Base-by-base conservation (phyloP, 352 stramenopile genomes). In the Phytophthora sojae region DNA sequence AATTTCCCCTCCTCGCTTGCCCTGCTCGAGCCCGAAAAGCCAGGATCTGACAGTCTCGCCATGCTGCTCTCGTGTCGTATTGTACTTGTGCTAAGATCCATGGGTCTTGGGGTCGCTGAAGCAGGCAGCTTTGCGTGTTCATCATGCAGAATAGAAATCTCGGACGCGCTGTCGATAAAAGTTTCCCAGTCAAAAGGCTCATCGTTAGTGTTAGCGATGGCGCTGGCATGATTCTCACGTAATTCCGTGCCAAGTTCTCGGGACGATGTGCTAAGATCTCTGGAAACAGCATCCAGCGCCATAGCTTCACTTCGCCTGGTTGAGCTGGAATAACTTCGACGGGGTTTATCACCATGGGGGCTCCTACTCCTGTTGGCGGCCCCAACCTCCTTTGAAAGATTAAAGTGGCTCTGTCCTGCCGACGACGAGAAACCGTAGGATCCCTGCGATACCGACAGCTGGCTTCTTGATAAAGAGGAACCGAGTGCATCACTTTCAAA, bases 111-210 rank as follows among this genome's bases (percentile, higher is more conserved):
- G 32, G 45, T 49, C 49, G 73, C 39, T 47, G 54, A 66, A 29
- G 35, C 6, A 8, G 54, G 69, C 51, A 12, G 56, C 25, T 47
- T 59, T 30, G 65, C 59, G 25, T 61, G 51, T 51, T 81, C 73
- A 49, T 72, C 62, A 51, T 74, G 57, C 2, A 73, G 39, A 3
- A 55, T 57, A 12, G 76, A 83, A 45, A 75, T 67, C 11, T 85
- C 79, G 1, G 79, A 86, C n/a, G 73, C 61, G 30, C 74, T 90
- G 37, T 85, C 76, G n/a, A 91, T 80, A 73, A 91, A 91, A 17
- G 77, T 81, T 42, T 91, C 81, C 83, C 83, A 91, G 67, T 91
- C 82, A 23, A 91, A 86, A 47, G 52, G 73, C 39, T 74, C 64
- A 8, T 64, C 53, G 19, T 67, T 67, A 54, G 62, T 30, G 53